Evolutionary conservation across 768 basidiomycete species (phyloP).

Genomic region (Mycena galericulata): DNA sequence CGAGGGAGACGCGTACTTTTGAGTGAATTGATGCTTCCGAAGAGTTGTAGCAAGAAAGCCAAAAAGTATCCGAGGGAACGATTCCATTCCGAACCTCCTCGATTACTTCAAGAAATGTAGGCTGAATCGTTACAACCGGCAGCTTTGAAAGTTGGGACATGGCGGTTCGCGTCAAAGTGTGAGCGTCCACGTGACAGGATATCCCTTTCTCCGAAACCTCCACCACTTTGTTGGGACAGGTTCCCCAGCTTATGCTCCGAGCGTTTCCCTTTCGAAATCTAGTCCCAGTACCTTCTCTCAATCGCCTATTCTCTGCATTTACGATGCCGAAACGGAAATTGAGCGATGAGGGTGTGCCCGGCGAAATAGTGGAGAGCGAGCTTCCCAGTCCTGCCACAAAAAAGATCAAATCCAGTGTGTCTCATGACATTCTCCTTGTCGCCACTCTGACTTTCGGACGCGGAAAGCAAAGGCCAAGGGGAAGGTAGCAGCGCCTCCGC

Average conservation of each 20-base stretch:
- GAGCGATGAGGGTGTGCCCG: not conserved
- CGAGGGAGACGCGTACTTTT: slow-evolving; percentile 65
- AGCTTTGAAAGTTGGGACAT: slow-evolving; percentile 41
- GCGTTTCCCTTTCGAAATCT: not conserved
- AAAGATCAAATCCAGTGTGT: slow-evolving; percentile 17
- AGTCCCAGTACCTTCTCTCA: not conserved
- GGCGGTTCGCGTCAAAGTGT: not conserved
- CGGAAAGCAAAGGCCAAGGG: slow-evolving; percentile 5
- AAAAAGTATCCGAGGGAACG: slow-evolving; percentile 71
- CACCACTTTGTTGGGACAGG: not conserved
- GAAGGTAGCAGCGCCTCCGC: not conserved
- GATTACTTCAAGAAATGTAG: slow-evolving; percentile 68
- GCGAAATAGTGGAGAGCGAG: slow-evolving; percentile 7
- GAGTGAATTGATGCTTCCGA: slow-evolving; percentile 71
- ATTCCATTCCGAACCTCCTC: slow-evolving; percentile 72
- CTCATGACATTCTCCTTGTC: not conserved
- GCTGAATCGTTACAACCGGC: slow-evolving; percentile 70
- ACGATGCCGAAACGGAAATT: slow-evolving; percentile 27
- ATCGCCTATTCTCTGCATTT: slow-evolving; percentile 2
- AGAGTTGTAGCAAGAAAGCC: slow-evolving; percentile 78
- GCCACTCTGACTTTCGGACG: not conserved
- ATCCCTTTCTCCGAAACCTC: not conserved
- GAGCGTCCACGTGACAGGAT: slow-evolving; percentile 9
- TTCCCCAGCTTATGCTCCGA: slow-evolving; percentile 10
- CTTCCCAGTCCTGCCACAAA: slow-evolving; percentile 16